Base-by-base conservation (phyloP, 805 yeast genomes). In the Pichia occidentalis region DNA sequence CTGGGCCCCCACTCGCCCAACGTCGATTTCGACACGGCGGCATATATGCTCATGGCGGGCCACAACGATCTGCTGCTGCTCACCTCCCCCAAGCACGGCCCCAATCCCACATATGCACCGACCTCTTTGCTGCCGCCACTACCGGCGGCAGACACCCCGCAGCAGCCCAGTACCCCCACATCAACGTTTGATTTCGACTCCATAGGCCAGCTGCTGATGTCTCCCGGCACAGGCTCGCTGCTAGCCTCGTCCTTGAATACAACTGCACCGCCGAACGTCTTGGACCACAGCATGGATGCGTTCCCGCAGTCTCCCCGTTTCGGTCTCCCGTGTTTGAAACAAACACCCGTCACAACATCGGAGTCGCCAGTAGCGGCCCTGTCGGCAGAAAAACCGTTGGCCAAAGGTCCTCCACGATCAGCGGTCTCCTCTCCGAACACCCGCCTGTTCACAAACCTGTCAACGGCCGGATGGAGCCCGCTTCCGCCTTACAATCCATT, bases 1-100 rank as follows among this genome's bases (percentile, higher is more conserved):
- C n/a, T n/a, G n/a, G n/a, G n/a, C n/a, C n/a, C n/a, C n/a, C 20
- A 11, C 25, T 19, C 24, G 13, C 37, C 56, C 5, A 58, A 56
- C 34, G 41, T 59, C 26, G 65, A 61, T 34, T 61, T 61, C 40
- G 64, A 61, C 29, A 60, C 65, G 2, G 66, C 66, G 2, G 65
- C 65, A 3, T 58, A 57, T 34, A 46, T 53, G 54, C 47, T 60
- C 25, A 60, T 61, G 55, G 52, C 52, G 28, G 49, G 50, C 23
- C 50, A 22, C 3, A 39, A 21, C 13, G 24, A 21, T 28, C 31
- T 13, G 24, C 38, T n/a, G n/a, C n/a, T n/a, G n/a, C n/a, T n/a
- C n/a, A n/a, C n/a, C n/a, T 33, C 36, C 12, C 36, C 36, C 11
- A 19, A 22, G 14, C 10, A 24, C 21, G n/a, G 18, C n/a, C 14